Percentiles rank a stretch among this genome's conserved stretches.
Evolutionary conservation across 1,284 basidiomycete genomes (phyloP).

Genomic region (Marasmius fiardii): DNA sequence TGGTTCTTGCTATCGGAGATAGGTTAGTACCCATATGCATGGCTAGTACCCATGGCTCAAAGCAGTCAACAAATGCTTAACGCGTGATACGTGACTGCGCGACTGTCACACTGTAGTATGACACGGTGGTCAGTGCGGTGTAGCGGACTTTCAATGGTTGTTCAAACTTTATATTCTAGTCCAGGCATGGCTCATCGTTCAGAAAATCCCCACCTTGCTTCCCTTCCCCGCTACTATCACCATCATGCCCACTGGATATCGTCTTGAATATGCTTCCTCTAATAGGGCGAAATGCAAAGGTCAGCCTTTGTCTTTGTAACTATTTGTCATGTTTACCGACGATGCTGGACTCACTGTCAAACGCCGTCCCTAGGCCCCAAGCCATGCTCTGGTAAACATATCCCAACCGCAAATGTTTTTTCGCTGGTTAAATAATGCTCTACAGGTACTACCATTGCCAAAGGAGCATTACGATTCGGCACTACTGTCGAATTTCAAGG

Average conservation of each 20-base stretch:
- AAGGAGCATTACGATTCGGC: slow-evolving; percentile 74
- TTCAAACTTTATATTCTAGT: background rate
- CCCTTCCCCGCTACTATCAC: background rate
- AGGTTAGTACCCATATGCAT: too few species aligned
- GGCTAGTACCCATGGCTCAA: too few species aligned
- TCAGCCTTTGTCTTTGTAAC: slow-evolving; percentile 31
- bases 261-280: slow-evolving; percentile 71
- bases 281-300: slow-evolving; percentile 83
- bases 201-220: slow-evolving; percentile 7
- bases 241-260: slow-evolving; percentile 49
- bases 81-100: background rate
- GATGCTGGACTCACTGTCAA: slow-evolving; percentile 13
- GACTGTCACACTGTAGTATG: background rate
- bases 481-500: slow-evolving; percentile 76
- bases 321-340: slow-evolving; percentile 15
- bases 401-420: slow-evolving; percentile 9
- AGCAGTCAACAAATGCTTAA: too few species aligned
- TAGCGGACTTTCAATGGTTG: slow-evolving; percentile 12
- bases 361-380: slow-evolving; percentile 57
- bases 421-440: slow-evolving; percentile 17
- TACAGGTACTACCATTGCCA: slow-evolving; percentile 66
- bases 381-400: slow-evolving; percentile 62
- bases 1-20: too few species aligned
- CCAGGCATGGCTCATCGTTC: slow-evolving; percentile 5
- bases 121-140: slow-evolving; percentile 11